Base-by-base conservation (phyloP, 139 green algal genomes). In the Diplosphaera chodatii region DNA sequence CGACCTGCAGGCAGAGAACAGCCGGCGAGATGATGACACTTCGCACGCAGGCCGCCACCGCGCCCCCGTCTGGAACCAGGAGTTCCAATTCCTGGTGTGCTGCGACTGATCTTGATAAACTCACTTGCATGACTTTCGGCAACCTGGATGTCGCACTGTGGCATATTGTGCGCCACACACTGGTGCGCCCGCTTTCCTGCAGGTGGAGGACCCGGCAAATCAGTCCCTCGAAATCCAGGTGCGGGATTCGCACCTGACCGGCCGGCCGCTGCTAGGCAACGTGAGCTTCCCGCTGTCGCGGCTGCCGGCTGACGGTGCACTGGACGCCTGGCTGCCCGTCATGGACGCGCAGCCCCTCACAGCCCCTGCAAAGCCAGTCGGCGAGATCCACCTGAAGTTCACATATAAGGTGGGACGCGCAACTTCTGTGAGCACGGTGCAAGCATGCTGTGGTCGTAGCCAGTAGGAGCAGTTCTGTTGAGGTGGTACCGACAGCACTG, bases 1-100 rank as follows among this genome's bases (percentile, higher is more conserved):
- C n/a, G n/a, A n/a, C n/a, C n/a, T n/a, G n/a, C 33, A 27, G 59
- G 29, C 27, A 21, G n/a, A 56, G 2, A 23, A 64, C 63, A 88
- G 77, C 55, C 78, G 89, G 23, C 75, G 84, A 0, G 91, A 97
- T 59, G 84, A 84, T 63, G 92, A 94, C 69, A 97, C 92, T 29
- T 84, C 74, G 64, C 78, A 86, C 33, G 67, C 78, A 20, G 88
- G 88, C 63, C 72, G 74, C 41, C 89, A 96, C 80, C 77, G 89
- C 4, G 79, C 82, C 2, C 92, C 91, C 15, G 84, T 93, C 27
- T 97, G 92, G 92, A 96, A 97, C 81, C 91, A 96, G 85, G 90
- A 94, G 78, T 90, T 93, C 75, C 88, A 97, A 79, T 95, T 97
- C 64, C 80, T 97, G 75, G 92, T 96, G 48, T 25, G 48, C 48